These are phyloP conservation scores for Aspergillus pseudoglaucus DNA, from an alignment of 2,329 filamentous ascomycete species.

Conservation along the genomic window DNA sequence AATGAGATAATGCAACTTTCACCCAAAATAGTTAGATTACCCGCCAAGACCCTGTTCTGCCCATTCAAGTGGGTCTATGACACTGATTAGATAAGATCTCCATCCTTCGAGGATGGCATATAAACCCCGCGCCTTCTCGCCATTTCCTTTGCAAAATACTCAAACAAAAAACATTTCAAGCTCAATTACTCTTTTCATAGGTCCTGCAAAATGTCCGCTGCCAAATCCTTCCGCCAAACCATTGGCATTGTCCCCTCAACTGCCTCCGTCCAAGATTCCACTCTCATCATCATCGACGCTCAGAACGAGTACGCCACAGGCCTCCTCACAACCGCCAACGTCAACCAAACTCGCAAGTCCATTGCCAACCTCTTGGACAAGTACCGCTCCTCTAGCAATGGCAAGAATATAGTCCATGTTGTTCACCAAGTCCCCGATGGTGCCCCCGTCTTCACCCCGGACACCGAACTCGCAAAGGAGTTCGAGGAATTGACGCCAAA, in stretches of 20 bases:
- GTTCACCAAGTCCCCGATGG: constrained; percentile 54
- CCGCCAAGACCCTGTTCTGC: too few relatives aligned
- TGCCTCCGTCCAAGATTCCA: constrained; percentile 52
- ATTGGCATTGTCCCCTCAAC: constrained; percentile 51
- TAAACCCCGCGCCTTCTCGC: too few relatives aligned
- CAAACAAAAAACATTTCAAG: too few relatives aligned
- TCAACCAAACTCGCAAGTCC: constrained; percentile 47
- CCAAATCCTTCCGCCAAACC: constrained; percentile 43
- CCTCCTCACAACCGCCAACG: constrained; percentile 50
- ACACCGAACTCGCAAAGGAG: constrained; percentile 53
- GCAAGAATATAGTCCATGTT: constrained; percentile 54
- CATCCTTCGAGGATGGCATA: too few relatives aligned
- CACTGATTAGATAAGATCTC: too few relatives aligned
- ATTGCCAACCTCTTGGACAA: constrained; percentile 53
- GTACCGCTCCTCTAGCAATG: constrained; percentile 48
- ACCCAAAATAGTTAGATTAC: too few relatives aligned
- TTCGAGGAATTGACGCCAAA: constrained; percentile 54
- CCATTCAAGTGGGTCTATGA: too few relatives aligned
- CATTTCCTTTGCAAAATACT: too few relatives aligned
- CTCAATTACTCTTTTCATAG: too few relatives aligned
- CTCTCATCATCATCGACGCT: constrained; percentile 62
- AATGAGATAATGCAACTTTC: too few relatives aligned
- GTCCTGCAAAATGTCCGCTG: constrained; percentile 6
- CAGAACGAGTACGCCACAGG: constrained; percentile 61
- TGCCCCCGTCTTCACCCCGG: constrained; percentile 60